A percentile compares a stretch with the other conserved stretches of the same genome.
These are phyloP conservation scores for Komagataella pastoris DNA, from an alignment of 805 yeast genomes.

Conservation along the genomic window DNA sequence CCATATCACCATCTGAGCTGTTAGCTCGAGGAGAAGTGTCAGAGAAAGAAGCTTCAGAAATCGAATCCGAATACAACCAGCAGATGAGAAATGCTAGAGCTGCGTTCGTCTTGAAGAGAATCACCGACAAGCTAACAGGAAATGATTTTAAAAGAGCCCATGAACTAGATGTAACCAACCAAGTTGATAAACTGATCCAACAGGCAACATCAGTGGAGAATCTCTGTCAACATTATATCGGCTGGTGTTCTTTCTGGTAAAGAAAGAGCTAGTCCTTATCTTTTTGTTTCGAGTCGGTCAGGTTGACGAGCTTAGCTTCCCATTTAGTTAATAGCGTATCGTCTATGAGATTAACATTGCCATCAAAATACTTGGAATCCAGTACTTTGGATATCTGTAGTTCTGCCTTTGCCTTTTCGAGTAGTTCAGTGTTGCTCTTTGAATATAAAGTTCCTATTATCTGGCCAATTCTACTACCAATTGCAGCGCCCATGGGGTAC, in stretches of 20 bases:
- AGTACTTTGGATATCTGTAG: constrained; percentile 47
- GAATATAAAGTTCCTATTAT: constrained; percentile 34
- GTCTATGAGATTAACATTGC: constrained; percentile 23
- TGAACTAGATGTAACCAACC: constrained; percentile 72
- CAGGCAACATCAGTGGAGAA: constrained; percentile 96
- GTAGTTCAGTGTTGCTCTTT: not conserved
- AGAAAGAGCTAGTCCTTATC: not conserved
- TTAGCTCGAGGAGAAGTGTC: constrained; percentile 63
- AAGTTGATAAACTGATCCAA: constrained; percentile 85
- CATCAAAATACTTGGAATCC: constrained; percentile 38
- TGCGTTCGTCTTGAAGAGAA: constrained; percentile 75
- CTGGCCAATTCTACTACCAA: constrained; percentile 57
- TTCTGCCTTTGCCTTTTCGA: constrained; percentile 32
- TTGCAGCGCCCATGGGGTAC: constrained; percentile 57
- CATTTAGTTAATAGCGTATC: constrained; percentile 13
- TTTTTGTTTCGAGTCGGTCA: not conserved
- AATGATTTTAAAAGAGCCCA: constrained; percentile 70
- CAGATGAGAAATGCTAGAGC: constrained; percentile 85
- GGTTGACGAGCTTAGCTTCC: constrained; percentile 3
- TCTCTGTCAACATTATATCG: constrained; percentile 90
- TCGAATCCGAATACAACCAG: constrained; percentile 56
- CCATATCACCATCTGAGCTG: constrained; percentile 55
- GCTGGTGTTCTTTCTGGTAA: constrained; percentile 99
- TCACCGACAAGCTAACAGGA: constrained; percentile 86
- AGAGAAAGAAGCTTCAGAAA: constrained; percentile 59